These are phyloP conservation scores for Stropharia rugosoannulata DNA, from an alignment of 768 basidiomycete species.

Conservation along the genomic window DNA sequence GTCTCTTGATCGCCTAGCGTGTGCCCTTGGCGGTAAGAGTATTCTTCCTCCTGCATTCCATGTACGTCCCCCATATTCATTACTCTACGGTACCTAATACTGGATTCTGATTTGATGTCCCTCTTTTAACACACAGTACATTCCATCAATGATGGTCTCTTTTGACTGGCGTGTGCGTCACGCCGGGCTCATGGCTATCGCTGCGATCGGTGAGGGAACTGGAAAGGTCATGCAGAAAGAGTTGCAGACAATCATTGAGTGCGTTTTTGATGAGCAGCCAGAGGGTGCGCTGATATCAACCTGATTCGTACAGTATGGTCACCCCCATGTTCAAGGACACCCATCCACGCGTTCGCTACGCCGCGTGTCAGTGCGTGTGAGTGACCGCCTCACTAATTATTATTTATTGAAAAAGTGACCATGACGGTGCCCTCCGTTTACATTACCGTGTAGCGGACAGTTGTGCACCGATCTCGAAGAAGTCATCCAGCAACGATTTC, in stretches of 20 bases:
- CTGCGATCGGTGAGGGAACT: constrained; percentile 83
- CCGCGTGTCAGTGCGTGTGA: constrained; percentile 89
- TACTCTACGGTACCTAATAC: constrained; percentile 2
- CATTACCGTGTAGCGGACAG: constrained; percentile 58
- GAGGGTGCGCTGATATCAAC: not conserved
- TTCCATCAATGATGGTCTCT: constrained; percentile 77
- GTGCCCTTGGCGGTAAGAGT: constrained; percentile 73
- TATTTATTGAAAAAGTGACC: no score
- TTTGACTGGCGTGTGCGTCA: constrained; percentile 87
- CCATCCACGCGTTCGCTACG: constrained; percentile 73
- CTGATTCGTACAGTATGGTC: constrained; percentile 50
- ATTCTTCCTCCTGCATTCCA: constrained; percentile 80
- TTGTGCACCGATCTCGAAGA: constrained; percentile 90
- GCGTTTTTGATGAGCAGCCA: constrained; percentile 22
- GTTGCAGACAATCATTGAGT: constrained; percentile 82
- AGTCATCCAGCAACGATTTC: constrained; percentile 70
- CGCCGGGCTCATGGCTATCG: constrained; percentile 86
- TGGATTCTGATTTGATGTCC: not conserved
- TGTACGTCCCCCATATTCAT: constrained; percentile 23
- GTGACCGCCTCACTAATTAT: constrained; percentile 16
- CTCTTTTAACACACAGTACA: no score
- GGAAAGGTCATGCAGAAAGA: constrained; percentile 81
- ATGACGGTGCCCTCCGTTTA: no score
- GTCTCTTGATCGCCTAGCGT: constrained; percentile 76
- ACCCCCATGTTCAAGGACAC: constrained; percentile 75